Conservation (phyloP, 23 red algal genomes). For the Cyanidiococcus yangmingshanensis region DNA sequence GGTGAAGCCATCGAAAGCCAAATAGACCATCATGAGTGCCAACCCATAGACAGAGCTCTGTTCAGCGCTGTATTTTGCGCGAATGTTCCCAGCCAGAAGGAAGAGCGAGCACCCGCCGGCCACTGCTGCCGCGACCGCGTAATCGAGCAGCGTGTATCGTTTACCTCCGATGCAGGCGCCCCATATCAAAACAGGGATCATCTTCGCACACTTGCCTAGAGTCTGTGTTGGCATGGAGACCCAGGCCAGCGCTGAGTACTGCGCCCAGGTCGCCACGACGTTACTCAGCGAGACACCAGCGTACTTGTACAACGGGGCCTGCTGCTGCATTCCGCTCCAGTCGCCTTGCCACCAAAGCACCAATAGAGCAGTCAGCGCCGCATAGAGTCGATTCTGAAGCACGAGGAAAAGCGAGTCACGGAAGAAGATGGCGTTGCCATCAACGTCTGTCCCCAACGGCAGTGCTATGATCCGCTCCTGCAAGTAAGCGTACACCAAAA, state of each 20-base stretch:
- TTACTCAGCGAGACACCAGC: constrained; percentile 64
- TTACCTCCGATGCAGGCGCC: constrained; percentile 71
- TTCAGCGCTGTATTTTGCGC: constrained; percentile 44
- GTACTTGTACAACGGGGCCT: constrained; percentile 88
- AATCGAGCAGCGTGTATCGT: constrained; percentile 51
- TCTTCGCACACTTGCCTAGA: constrained; percentile 83
- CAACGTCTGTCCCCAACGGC: constrained; percentile 27
- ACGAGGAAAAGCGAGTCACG: constrained; percentile 68
- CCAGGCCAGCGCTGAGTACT: constrained; percentile 87
- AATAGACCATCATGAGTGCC: constrained; percentile 78
- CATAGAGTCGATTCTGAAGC: constrained; percentile 67
- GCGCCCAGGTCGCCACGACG: constrained; percentile 78
- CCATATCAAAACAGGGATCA: constrained; percentile 94
- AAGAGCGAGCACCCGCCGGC: constrained; percentile 78
- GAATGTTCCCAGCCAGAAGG: constrained; percentile 61
- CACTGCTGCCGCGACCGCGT: constrained; percentile 64
- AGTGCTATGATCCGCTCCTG: constrained; percentile 91
- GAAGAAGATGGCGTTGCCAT: constrained; percentile 62
- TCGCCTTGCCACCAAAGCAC: constrained; percentile 42
- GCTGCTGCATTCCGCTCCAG: constrained; percentile 38
- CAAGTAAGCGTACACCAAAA: constrained; percentile 72
- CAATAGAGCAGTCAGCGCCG: constrained; percentile 47
- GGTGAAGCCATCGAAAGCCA: constrained; percentile 89
- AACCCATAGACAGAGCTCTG: constrained; percentile 56
- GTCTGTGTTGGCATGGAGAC: constrained; percentile 90